A percentile compares a stretch with the other conserved stretches of the same genome.
Evolutionary conservation across 2,329 filamentous ascomycete genomes (phyloP).

Genomic region (Dothistroma septosporum): DNA sequence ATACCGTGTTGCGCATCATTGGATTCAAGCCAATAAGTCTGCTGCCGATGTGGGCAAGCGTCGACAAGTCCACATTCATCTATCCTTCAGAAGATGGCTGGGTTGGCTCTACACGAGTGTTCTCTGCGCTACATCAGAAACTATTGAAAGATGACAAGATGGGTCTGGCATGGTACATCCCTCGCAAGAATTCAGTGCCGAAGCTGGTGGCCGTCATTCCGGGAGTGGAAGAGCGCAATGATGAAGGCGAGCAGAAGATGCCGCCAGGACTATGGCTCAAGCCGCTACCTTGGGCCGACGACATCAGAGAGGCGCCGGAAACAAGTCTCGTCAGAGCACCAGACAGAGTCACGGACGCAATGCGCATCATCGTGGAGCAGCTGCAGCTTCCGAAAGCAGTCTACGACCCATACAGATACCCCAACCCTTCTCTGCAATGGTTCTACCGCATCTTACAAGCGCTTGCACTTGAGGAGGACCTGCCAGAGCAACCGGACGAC

Average conservation of each 20-base stretch:
- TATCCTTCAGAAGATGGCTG: constrained; percentile 89
- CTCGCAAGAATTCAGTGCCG: constrained; percentile 74
- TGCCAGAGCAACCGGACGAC: constrained; percentile 70
- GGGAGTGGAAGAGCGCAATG: constrained; percentile 62
- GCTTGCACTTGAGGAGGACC: constrained; percentile 84
- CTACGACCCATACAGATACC: constrained; percentile 83
- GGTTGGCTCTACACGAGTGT: constrained; percentile 87
- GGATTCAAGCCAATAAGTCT: constrained; percentile 81
- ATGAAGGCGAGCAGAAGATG: constrained; percentile 63
- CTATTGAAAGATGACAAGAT: constrained; percentile 74
- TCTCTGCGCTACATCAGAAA: constrained; percentile 85
- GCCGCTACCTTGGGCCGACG: constrained; percentile 83
- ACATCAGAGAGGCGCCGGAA: constrained; percentile 72
- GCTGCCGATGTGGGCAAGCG: constrained; percentile 77
- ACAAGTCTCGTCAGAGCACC: constrained; percentile 55
- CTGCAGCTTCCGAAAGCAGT: constrained; percentile 79
- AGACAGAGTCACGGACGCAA: constrained; percentile 69
- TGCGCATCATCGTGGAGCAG: constrained; percentile 79
- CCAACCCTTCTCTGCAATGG: constrained; percentile 85
- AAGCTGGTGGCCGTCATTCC: constrained; percentile 77
- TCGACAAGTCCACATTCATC: constrained; percentile 84
- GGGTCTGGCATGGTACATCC: constrained; percentile 83
- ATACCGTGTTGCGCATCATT: constrained; percentile 79
- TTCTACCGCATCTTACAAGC: constrained; percentile 93
- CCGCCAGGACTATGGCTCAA: constrained; percentile 87